Percentiles rank a stretch among this genome's conserved stretches.
phyloP scores from a whole-genome alignment of 768 basidiomycete genomes.

The Kwoniella mangroviensis region DNA sequence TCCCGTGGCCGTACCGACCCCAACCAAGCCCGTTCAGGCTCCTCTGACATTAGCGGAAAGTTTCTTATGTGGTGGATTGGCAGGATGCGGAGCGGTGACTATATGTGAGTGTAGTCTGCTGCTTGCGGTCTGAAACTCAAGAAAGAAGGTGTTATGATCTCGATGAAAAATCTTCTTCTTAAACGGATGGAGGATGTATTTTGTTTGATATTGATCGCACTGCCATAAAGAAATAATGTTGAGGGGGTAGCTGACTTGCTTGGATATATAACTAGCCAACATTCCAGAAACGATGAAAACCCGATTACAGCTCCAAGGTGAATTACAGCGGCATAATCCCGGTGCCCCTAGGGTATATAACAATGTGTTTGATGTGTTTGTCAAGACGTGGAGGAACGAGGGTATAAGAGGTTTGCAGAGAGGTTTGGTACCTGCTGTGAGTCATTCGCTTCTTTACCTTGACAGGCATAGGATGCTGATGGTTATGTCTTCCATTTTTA shows the following conservation, averaged over 20 bases:
- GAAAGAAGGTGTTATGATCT: too few relatives aligned
- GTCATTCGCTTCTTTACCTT: slow-evolving; percentile 42
- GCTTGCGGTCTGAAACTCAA: too few relatives aligned
- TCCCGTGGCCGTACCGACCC: slow-evolving; percentile 24
- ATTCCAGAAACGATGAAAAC: slow-evolving; percentile 78
- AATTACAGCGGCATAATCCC: slow-evolving; percentile 71
- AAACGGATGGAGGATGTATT: too few relatives aligned
- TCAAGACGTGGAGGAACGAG: slow-evolving; percentile 87
- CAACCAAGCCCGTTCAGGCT: slow-evolving; percentile 22
- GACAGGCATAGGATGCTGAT: not conserved
- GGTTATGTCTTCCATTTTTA: not conserved
- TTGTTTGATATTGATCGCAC: too few relatives aligned
- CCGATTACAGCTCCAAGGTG: slow-evolving; percentile 92
- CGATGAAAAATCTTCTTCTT: too few relatives aligned
- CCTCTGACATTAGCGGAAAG: slow-evolving; percentile 43
- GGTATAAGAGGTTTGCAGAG: slow-evolving; percentile 90
- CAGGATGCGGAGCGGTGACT: slow-evolving; percentile 83
- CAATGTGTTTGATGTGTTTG: slow-evolving; percentile 81
- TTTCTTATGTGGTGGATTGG: slow-evolving; percentile 86
- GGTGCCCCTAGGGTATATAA: slow-evolving; percentile 73
- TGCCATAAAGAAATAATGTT: too few relatives aligned
- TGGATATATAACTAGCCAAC: slow-evolving; percentile 31
- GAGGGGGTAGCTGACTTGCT: too few relatives aligned
- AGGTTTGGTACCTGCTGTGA: slow-evolving; percentile 85
- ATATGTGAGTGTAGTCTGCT: slow-evolving; percentile 47